Percentiles rank a stretch among this genome's conserved stretches.
Conservation (phyloP, 306 rosid species). For the Dalbergia cochinchinensis region DNA sequence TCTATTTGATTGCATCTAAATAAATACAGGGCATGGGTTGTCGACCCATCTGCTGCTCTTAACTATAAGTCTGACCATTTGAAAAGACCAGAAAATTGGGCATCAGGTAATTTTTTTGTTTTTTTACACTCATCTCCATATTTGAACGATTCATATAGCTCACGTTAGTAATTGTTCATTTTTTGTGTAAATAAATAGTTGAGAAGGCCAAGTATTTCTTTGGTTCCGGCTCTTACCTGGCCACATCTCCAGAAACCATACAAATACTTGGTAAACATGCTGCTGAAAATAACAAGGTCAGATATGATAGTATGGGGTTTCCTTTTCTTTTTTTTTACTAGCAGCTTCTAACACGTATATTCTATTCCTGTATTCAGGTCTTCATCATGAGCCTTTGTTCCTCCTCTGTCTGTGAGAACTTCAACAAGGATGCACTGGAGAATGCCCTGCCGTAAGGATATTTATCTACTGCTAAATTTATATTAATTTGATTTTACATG, state of each 20-base stretch:
- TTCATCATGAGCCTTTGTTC: slow-evolving; percentile 98
- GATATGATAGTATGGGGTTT: slow-evolving; percentile 28
- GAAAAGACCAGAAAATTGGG: slow-evolving; percentile 91
- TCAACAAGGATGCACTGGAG: slow-evolving; percentile 75
- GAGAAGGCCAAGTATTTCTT: slow-evolving; percentile 90
- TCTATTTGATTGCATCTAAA: slow-evolving; percentile 32
- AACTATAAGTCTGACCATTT: slow-evolving; percentile 91
- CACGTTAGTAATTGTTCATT: slow-evolving; percentile 31
- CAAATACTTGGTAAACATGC: slow-evolving; percentile 94
- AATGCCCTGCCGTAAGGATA: slow-evolving; percentile 76
- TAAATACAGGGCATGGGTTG: slow-evolving; percentile 80
- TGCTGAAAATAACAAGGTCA: slow-evolving; percentile 82
- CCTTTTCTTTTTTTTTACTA: slow-evolving; percentile 2
- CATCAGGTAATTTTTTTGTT: slow-evolving; percentile 64
- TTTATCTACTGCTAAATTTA: slow-evolving; percentile 27
- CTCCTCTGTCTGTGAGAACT: slow-evolving; percentile 93
- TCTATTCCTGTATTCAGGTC: slow-evolving; percentile 56
- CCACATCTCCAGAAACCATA: slow-evolving; percentile 92
- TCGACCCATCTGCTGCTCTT: slow-evolving; percentile 93
- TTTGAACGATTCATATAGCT: slow-evolving; percentile 5
- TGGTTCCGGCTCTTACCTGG: slow-evolving; percentile 94
- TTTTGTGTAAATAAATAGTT: slow-evolving; percentile 60
- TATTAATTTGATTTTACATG: slow-evolving; percentile 1
- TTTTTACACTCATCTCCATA: slow-evolving; percentile 14
- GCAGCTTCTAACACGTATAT: slow-evolving; percentile 15